These are phyloP conservation scores for Yamadazyma laniorum DNA, from an alignment of 805 yeast species.

Conservation along the genomic window DNA sequence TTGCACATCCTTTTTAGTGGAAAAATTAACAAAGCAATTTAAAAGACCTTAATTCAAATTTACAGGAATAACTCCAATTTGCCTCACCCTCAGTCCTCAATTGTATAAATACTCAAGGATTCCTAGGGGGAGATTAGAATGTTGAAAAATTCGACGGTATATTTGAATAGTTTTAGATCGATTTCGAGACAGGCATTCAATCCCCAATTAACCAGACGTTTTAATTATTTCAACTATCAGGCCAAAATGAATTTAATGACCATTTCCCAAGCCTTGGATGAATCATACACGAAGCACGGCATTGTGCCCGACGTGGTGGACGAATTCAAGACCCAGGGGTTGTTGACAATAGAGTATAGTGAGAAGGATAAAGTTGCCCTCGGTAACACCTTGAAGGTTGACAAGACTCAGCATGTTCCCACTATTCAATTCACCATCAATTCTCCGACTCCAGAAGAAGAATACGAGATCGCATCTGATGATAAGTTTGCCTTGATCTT, in stretches of 20 bases:
- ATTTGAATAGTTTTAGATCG: conserved; percentile 2
- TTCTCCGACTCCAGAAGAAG: conserved; percentile 39
- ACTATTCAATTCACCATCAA: conserved; percentile 62
- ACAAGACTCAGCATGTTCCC: conserved; percentile 69
- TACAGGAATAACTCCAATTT: too few relatives aligned
- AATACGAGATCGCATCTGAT: conserved; percentile 39
- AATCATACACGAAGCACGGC: conserved; percentile 47
- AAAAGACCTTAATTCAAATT: too few relatives aligned
- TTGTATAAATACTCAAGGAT: not conserved
- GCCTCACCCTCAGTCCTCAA: too few relatives aligned
- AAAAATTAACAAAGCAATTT: too few relatives aligned
- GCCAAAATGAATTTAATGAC: conserved; percentile 46
- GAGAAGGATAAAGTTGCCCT: conserved; percentile 64
- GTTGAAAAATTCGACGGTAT: conserved; percentile 4
- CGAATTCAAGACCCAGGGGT: conserved; percentile 48
- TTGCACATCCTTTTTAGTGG: too few relatives aligned
- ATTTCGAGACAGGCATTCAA: conserved; percentile 5
- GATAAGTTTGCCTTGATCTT: conserved; percentile 70
- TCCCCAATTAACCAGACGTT: not conserved
- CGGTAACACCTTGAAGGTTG: conserved; percentile 70
- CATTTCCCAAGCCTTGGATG: conserved; percentile 54
- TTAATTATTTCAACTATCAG: conserved; percentile 6
- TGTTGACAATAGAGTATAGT: conserved; percentile 60
- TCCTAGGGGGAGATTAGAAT: conserved; percentile 3
- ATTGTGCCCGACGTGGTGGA: conserved; percentile 54